Percentiles rank a stretch among this genome's conserved stretches.
Evolutionary conservation across 2,329 filamentous ascomycete genomes (phyloP).

Genomic region (Simplicillium aogashimaense): DNA sequence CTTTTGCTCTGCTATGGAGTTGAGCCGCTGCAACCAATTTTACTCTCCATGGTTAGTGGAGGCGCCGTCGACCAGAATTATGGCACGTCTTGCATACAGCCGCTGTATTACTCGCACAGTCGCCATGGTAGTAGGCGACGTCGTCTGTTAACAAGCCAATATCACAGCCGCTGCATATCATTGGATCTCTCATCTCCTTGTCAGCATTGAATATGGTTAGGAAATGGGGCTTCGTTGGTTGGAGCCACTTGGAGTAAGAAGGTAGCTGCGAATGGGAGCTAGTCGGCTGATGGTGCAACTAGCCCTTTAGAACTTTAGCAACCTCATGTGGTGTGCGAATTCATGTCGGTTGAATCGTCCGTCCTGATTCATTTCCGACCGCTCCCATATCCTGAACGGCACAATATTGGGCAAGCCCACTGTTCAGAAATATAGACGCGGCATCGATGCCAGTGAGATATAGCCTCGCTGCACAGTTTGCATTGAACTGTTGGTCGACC

Average conservation of each 20-base stretch:
- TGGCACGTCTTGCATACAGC: conserved; percentile 4
- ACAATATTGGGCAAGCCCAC: conserved; percentile 9
- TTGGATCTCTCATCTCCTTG: conserved; percentile 4
- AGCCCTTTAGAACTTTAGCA: conserved; percentile 9
- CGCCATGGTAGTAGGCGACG: conserved; percentile 4
- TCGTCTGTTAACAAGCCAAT: conserved; percentile 3
- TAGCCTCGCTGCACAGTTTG: conserved; percentile 2
- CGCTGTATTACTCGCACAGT: too few relatives aligned
- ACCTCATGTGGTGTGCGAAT: conserved; percentile 14
- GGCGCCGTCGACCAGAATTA: neutral
- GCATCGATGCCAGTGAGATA: conserved; percentile 12
- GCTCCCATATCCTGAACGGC: conserved; percentile 13
- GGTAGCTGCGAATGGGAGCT: neutral
- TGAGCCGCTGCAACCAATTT: conserved; percentile 1
- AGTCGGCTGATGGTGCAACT: too few relatives aligned
- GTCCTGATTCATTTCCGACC: conserved; percentile 12
- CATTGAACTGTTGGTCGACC: neutral
- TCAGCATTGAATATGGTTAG: neutral
- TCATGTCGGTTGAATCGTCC: conserved; percentile 12
- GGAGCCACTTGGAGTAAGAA: neutral
- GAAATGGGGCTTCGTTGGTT: neutral
- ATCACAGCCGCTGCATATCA: conserved; percentile 6
- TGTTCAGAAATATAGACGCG: conserved; percentile 9
- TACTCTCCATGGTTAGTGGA: conserved; percentile 1
- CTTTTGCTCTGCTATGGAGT: conserved; percentile 3